These are phyloP conservation scores for Coemansia sp. DNA, from an alignment of 371 early-diverging fungal genomes.

Conservation along the genomic window DNA sequence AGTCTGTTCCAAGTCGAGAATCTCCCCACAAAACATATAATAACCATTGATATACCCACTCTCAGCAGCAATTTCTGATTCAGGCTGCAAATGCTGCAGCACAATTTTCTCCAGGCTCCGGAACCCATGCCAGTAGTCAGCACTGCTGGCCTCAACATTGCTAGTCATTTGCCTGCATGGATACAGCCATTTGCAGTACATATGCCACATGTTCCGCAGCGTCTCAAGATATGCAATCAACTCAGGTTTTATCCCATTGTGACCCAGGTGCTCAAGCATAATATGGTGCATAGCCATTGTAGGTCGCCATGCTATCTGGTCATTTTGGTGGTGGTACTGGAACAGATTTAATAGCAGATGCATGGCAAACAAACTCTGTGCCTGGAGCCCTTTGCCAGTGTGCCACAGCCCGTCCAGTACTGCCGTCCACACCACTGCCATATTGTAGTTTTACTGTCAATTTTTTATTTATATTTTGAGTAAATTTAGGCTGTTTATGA, in stretches of 20 bases:
- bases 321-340: no score
- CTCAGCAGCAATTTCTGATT: no score
- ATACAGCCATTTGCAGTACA: slow-evolving; percentile 23
- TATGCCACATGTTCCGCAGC: slow-evolving; percentile 16
- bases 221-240: background rate
- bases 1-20: slow-evolving; percentile 7
- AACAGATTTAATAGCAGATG: slow-evolving; percentile 18
- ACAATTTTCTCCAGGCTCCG: slow-evolving; percentile 13
- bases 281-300: slow-evolving; percentile 32
- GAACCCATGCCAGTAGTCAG: slow-evolving; percentile 2
- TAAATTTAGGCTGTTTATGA: no score
- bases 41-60: background rate
- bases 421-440: slow-evolving; percentile 21
- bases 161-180: background rate
- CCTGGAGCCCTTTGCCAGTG: background rate
- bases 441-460: no score
- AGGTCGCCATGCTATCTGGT: slow-evolving; percentile 24
- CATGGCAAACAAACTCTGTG: slow-evolving; percentile 27
- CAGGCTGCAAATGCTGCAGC: background rate
- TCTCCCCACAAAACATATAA: slow-evolving; percentile 3
- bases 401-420: slow-evolving; percentile 26
- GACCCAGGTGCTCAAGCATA: slow-evolving; percentile 10
- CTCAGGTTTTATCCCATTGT: background rate
- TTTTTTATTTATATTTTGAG: no score
- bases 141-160: no score